Evolutionary conservation across 768 basidiomycete species (phyloP), one percentile per base, ranked within the genome.

Genomic region (Termitomyces sp.): DNA sequence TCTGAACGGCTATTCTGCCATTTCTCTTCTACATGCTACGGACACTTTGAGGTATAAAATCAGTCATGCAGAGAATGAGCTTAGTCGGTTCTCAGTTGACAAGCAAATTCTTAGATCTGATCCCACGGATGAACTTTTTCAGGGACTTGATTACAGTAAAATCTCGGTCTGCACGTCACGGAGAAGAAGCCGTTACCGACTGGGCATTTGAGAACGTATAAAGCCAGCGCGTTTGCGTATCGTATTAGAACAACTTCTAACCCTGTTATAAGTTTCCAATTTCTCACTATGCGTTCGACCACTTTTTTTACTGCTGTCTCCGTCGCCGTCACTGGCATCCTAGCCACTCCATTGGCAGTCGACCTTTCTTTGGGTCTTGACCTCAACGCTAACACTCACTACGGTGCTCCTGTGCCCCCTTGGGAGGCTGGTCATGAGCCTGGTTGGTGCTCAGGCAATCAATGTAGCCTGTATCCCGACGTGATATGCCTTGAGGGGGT

Each of bases 361-460:
- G 44, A 53, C 48, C 39, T 49, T 46, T 20, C 69, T 22, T 47
- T 70, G 20, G 69, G 68, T 2, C 58, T 61, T 53, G 69, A 75
- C 59, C 62, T 77, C 55, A 69, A 65, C 32, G 42, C 55, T 27
- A 47, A 46, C 42, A 76, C 72, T 61, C 47, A 69, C 58, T 79
- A 75, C 56, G 73, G 73, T 46, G 67, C 77, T 29, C 77, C 77
- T 9, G 58, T 60, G 37, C 66, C 72, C 29, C 76, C 76, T 29
- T 76, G 76, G 76, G 55, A 64, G 12, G 37, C 60, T 39, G 67
- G 63, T 4, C 44, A 66, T 34, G 54, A 70, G 27, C 76, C 77
- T 46, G 77, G 77, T 42, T 79, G 77, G 77, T 78, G 77, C 65
- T 75, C 69, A 34, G 77, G 77, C 2, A 55, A 63, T 39, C 62